Conservation (phyloP, 768 basidiomycete genomes). For the Ephemerocybe angulata region DNA sequence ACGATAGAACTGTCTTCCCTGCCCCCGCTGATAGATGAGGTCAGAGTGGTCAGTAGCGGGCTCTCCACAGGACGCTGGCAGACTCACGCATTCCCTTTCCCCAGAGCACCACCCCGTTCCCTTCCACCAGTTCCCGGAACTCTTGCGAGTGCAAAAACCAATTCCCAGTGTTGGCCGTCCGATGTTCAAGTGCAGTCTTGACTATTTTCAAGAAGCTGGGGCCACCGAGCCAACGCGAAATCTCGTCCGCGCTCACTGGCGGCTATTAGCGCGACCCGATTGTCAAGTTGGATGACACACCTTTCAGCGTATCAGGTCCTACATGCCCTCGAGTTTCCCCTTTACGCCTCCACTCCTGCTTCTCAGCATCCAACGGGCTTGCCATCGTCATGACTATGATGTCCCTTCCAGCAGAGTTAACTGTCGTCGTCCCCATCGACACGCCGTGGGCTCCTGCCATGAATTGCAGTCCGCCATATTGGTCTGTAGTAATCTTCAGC, state of each 20-base stretch:
- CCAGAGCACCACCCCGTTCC: background rate
- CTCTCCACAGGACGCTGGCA: background rate
- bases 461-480: too few relatives aligned
- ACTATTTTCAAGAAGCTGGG: background rate
- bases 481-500: too few relatives aligned
- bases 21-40: background rate
- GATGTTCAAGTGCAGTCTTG: background rate
- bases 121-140: background rate
- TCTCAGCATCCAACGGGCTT: background rate
- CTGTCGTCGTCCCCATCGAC: background rate
- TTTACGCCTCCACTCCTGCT: background rate
- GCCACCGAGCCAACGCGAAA: background rate
- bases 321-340: background rate
- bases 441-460: background rate
- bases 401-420: background rate
- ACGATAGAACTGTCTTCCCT: slow-evolving; percentile 6
- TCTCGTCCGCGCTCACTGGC: background rate
- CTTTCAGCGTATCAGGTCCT: background rate
- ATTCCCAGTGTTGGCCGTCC: background rate
- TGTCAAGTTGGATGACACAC: background rate
- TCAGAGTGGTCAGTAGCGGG: background rate
- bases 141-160: background rate
- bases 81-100: slow-evolving; percentile 6
- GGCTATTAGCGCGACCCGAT: background rate
- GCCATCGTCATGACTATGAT: background rate